Base-by-base conservation (phyloP, 140 eudicot genomes). In the Flaveria floridana region DNA sequence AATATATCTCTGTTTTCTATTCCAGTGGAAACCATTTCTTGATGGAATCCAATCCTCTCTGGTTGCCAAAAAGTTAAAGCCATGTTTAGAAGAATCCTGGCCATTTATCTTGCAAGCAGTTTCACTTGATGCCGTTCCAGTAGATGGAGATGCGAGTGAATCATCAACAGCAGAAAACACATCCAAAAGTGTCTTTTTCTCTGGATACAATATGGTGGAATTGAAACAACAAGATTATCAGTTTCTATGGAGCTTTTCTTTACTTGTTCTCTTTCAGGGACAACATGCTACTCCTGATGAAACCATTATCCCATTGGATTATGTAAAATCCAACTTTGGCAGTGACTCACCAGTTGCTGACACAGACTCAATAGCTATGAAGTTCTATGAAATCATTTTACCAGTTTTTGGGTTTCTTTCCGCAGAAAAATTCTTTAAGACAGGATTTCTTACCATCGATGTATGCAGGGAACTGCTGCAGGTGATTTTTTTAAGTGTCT, bases 51-150 rank as follows among this genome's bases (percentile, higher is more conserved):
- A 90, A 51, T 93, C 99, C 50, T 74, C 91, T 57, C 68, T 85
- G 71, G 97, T 88, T 67, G 86, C 91, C 72, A 75, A 84, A 75
- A 86, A 85, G 83, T 76, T 93, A 83, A 85, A 84, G 71, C 88
- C 87, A 39, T 93, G 97, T 79, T 79, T 93, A 66, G 96, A 93
- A 84, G 97, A 88, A 77, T 90, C 97, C 65, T 93, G 99, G 99
- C 97, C 97, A 8, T 81, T 93, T 42, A 86, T 93, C 78, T 73
- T 93, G 83, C 99, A 90, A 85, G 99, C 99, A 53, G 87, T 90
- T 76, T 87, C 86, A 11, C 84, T 93, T 51, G 99, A 93, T 85
- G 99, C 99, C 14, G 91, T 87, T 74, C 99, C 99, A 76, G 86
- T 75, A 61, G 77, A 85, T 70, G 76, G 70, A 58, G 75, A 82